phyloP scores from a whole-genome alignment of 2,329 filamentous ascomycete species.

The Trichoderma cornu-damae region DNA sequence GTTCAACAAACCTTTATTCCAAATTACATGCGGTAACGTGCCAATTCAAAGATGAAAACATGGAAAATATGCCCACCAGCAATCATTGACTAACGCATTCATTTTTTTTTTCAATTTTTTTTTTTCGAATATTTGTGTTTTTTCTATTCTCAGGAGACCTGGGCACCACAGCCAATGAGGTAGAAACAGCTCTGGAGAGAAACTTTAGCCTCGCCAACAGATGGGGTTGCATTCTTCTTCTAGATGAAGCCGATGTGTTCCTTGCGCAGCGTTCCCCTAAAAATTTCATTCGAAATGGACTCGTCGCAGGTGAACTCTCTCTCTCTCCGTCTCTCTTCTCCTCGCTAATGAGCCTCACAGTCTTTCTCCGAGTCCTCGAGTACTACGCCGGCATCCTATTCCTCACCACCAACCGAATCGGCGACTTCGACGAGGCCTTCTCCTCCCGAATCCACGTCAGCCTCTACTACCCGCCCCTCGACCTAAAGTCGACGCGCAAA shows the following conservation, averaged over 20 bases:
- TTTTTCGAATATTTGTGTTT: too few relatives aligned
- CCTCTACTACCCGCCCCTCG: conserved; percentile 27
- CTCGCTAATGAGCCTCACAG: conserved; percentile 16
- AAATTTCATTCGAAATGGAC: conserved; percentile 28
- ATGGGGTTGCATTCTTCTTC: conserved; percentile 28
- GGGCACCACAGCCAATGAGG: not conserved
- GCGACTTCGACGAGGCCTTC: conserved; percentile 35
- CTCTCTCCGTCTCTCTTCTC: not conserved
- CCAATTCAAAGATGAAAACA: too few relatives aligned
- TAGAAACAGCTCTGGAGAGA: conserved; percentile 34
- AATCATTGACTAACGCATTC: not conserved
- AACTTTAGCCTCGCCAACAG: conserved; percentile 24
- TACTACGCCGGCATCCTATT: conserved; percentile 36
- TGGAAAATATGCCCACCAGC: too few relatives aligned
- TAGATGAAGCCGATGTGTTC: conserved; percentile 31
- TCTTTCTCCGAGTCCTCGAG: conserved; percentile 34
- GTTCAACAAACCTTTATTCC: conserved; percentile 25
- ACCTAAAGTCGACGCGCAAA: not conserved
- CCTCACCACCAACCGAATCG: conserved; percentile 34
- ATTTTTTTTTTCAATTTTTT: too few relatives aligned
- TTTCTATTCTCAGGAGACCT: conserved; percentile 17
- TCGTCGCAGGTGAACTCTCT: conserved; percentile 27
- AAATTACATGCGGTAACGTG: conserved; percentile 22
- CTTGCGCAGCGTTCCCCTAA: conserved; percentile 22
- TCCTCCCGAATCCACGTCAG: conserved; percentile 34